These are phyloP conservation scores for Phaeosphaeriaceae sp. DNA, from an alignment of 2,329 filamentous ascomycete genomes.

Conservation along the genomic window DNA sequence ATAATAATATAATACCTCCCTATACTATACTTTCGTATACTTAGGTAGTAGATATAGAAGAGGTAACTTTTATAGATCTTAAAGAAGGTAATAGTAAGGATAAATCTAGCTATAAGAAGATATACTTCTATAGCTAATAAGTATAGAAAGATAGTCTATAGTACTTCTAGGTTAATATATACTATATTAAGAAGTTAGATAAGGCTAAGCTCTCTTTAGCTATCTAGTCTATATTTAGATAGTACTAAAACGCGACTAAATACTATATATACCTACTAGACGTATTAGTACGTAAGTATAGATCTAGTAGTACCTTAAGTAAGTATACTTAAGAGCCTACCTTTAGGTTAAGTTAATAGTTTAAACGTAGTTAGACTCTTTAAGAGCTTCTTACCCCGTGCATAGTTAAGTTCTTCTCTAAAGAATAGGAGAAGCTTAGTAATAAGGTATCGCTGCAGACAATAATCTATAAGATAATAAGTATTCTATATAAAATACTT, in stretches of 20 bases:
- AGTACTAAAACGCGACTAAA: background rate
- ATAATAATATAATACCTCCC: background rate
- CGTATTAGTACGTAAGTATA: background rate
- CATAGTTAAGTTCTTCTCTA: constrained; percentile 1
- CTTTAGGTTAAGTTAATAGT: background rate
- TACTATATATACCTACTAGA: constrained; percentile 4
- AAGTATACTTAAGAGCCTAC: background rate
- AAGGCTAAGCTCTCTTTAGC: background rate
- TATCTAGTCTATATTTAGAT: background rate
- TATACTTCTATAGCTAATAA: constrained; percentile 1
- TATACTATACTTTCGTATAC: constrained; percentile 9
- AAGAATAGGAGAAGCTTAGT: background rate
- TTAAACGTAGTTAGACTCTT: background rate
- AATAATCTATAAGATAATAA: too few relatives aligned
- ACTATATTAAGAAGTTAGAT: constrained; percentile 10
- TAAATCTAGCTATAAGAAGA: constrained; percentile 1
- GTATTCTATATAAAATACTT: too few relatives aligned
- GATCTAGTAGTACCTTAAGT: background rate
- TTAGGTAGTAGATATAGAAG: constrained; percentile 1
- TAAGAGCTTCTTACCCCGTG: background rate
- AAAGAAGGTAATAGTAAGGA: background rate
- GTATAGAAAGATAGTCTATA: constrained; percentile 5
- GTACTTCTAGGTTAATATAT: constrained; percentile 12
- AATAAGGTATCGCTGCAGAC: too few relatives aligned
- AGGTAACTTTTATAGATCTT: constrained; percentile 1